Percentiles rank a stretch among this genome's conserved stretches.
Evolutionary conservation across 129 eudicot species (phyloP).

Genomic region (Arctium lappa): DNA sequence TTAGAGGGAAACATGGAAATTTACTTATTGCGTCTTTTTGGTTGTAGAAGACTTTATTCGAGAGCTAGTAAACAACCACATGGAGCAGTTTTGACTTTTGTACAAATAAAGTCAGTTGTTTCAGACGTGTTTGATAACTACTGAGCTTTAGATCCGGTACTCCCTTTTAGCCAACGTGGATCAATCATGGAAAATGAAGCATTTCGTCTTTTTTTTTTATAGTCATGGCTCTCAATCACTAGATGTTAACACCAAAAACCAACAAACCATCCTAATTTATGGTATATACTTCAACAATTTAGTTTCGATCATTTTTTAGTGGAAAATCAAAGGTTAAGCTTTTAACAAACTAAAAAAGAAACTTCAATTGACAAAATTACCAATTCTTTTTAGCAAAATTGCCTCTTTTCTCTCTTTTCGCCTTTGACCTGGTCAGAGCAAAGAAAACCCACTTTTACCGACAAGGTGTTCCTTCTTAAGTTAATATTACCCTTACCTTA

Average conservation of each 20-base stretch:
- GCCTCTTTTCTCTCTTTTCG: background rate
- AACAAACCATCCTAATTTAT: background rate
- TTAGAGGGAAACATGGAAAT: background rate
- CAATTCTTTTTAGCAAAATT: background rate
- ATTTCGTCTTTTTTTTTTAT: background rate
- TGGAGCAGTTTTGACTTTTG: background rate
- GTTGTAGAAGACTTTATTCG: background rate
- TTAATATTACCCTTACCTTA: background rate
- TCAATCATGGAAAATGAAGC: background rate
- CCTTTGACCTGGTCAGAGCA: background rate
- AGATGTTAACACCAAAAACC: background rate
- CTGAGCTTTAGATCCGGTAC: background rate
- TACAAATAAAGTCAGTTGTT: background rate
- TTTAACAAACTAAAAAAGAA: background rate
- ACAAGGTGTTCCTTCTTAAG: too few relatives aligned
- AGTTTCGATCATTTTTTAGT: background rate
- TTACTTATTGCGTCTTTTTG: too few relatives aligned
- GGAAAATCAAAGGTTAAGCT: background rate
- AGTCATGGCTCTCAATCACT: background rate
- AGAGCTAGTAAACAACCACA: background rate
- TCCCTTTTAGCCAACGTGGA: background rate
- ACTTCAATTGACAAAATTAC: background rate
- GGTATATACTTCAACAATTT: background rate
- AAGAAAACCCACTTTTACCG: too few relatives aligned
- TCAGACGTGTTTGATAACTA: background rate